Conservation (phyloP, 805 yeast genomes). For the Wickerhamiella sorbophila region DNA sequence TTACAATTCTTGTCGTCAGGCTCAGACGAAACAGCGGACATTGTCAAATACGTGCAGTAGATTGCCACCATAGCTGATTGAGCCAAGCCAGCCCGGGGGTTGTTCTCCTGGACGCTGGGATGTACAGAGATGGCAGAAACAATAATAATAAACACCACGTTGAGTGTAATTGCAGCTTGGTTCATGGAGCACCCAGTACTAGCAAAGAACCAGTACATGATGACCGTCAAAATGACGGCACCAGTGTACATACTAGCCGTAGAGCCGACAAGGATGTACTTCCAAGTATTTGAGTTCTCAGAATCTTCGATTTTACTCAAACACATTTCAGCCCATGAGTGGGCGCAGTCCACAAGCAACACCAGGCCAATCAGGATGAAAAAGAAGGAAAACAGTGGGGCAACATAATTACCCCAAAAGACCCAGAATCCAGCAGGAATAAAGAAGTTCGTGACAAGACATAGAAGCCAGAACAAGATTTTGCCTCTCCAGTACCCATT, state of each 20-base stretch:
- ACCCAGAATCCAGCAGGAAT: constrained; percentile 81
- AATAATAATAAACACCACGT: constrained; percentile 47
- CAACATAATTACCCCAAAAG: constrained; percentile 81
- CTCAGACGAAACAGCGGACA: constrained; percentile 89
- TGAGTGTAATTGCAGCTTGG: constrained; percentile 70
- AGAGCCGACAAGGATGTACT: constrained; percentile 67
- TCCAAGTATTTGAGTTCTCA: constrained; percentile 59
- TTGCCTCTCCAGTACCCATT: constrained; percentile 88
- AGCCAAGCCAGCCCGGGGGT: constrained; percentile 92
- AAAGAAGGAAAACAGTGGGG: constrained; percentile 68
- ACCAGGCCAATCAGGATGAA: constrained; percentile 85
- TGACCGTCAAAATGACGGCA: constrained; percentile 52
- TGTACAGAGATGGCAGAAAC: constrained; percentile 61
- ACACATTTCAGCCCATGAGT: constrained; percentile 96
- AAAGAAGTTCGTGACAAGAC: constrained; percentile 50
- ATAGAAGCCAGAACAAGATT: constrained; percentile 33
- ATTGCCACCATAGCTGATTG: constrained; percentile 92
- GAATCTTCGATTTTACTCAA: constrained; percentile 79
- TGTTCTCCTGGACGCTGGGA: constrained; percentile 76
- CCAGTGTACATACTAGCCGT: constrained; percentile 74
- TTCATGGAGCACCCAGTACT: constrained; percentile 75
- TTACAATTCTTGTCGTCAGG: constrained; percentile 91
- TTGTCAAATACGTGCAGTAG: constrained; percentile 79
- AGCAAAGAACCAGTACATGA: constrained; percentile 77
- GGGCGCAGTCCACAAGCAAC: constrained; percentile 88